phyloP scores from a whole-genome alignment of 192 early-diverging fungal species.

The Helicostylum pulchrum region DNA sequence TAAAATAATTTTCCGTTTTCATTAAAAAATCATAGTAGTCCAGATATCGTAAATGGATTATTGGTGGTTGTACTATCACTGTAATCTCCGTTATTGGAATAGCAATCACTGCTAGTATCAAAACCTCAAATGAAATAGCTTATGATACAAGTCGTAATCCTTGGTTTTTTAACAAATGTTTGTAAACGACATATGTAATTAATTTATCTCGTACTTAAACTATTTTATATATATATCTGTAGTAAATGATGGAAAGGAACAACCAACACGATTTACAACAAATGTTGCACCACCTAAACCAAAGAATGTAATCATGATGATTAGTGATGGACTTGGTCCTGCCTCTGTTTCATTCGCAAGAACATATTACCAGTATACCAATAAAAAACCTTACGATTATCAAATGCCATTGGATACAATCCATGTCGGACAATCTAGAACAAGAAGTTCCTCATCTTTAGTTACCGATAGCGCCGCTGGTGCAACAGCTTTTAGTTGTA shows the following conservation, averaged over 20 bases:
- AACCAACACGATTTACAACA: no score
- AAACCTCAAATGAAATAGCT: no score
- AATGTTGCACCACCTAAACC: not conserved
- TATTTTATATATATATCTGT: no score
- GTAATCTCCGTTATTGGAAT: no score
- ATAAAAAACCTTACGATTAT: slow-evolving; percentile 50
- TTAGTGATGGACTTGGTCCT: slow-evolving; percentile 94
- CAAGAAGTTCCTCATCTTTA: slow-evolving; percentile 72
- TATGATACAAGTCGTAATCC: no score
- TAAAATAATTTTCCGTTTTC: not conserved
- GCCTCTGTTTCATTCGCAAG: slow-evolving; percentile 88
- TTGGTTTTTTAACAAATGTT: no score
- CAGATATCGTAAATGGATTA: no score
- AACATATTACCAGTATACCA: slow-evolving; percentile 70
- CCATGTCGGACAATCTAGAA: slow-evolving; percentile 87
- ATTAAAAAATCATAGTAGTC: not conserved
- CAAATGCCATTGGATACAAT: slow-evolving; percentile 65
- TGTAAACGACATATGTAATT: no score
- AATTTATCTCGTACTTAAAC: no score
- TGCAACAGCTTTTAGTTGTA: slow-evolving; percentile 94
- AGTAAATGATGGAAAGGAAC: no score
- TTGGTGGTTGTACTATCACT: no score
- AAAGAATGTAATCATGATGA: slow-evolving; percentile 79
- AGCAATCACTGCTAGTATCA: no score
- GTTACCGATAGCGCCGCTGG: slow-evolving; percentile 97